Conservation (phyloP, 352 stramenopile species). For the Pythium vanterpoolii region DNA sequence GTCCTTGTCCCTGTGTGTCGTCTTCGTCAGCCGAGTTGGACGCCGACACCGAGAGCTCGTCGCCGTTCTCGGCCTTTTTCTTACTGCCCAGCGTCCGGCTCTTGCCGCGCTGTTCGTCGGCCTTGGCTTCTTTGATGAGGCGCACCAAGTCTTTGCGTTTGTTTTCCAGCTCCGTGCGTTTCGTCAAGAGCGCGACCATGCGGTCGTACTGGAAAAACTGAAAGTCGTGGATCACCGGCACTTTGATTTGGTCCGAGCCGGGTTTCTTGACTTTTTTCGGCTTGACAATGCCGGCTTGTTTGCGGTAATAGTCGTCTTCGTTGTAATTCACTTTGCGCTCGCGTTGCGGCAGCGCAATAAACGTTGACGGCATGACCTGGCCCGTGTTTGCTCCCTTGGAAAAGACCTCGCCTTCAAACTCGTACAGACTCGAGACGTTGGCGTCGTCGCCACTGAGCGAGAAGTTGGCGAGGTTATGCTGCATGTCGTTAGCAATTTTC, state of each 20-base stretch:
- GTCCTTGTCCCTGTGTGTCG: too few species aligned
- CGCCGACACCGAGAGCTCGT: slow-evolving; percentile 36
- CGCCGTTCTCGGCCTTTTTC: slow-evolving; percentile 56
- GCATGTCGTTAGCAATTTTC: slow-evolving; percentile 89
- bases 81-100: slow-evolving; percentile 58
- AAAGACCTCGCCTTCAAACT: slow-evolving; percentile 89
- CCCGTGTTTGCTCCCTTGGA: slow-evolving; percentile 80
- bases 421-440: slow-evolving; percentile 81
- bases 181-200: slow-evolving; percentile 83
- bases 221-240: slow-evolving; percentile 92
- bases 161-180: slow-evolving; percentile 89
- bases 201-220: slow-evolving; percentile 93
- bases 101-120: slow-evolving; percentile 77
- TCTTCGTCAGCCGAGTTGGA: slow-evolving; percentile 66
- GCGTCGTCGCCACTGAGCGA: slow-evolving; percentile 88
- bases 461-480: slow-evolving; percentile 97
- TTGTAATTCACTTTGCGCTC: slow-evolving; percentile 94
- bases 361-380: slow-evolving; percentile 86
- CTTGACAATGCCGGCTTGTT: slow-evolving; percentile 78
- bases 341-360: slow-evolving; percentile 81
- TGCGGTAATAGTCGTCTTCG: slow-evolving; percentile 96
- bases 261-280: slow-evolving; percentile 87
- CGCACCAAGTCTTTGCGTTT: slow-evolving; percentile 80
- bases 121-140: slow-evolving; percentile 81
- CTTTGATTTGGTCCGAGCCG: slow-evolving; percentile 84